Base-by-base conservation (phyloP, 2,329 filamentous ascomycete genomes). In the Apiospora hydei region DNA sequence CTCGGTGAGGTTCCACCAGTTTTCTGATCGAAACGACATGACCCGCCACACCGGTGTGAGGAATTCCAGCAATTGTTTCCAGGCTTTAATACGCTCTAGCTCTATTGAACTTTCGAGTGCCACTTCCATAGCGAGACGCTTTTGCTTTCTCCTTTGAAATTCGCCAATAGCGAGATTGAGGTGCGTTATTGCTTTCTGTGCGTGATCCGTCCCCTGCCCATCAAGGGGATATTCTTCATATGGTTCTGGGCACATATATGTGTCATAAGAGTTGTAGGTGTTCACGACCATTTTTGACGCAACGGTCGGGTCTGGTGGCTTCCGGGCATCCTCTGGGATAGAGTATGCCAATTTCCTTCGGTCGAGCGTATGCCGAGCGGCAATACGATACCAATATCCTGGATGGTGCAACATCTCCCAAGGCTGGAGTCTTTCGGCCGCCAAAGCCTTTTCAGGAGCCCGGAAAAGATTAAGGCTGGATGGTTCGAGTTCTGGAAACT, bases 401-500 rank as follows among this genome's bases (percentile, higher is more conserved):
- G 88, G 85, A 77, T 93, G 91, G 74, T 93, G 91, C 8, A 93
- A 83, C 49, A 87, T 79, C 74, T 92, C 90, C 88, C 89, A 92
- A 0, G 91, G 90, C 47, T 88, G 86, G 6, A 91, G 78, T 16
- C 89, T 84, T 73, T 92, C 90, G 24, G 86, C 87, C 53, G 87
- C 81, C 6, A 90, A 83, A 21, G 81, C 83, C 79, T 91, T 92
- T 73, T 93, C 91, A 0, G 89, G 87, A 46, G 81, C 83, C 11
- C 91, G 81, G 73, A 86, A 91, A 10, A 91, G 80, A 18, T 80
- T 78, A 69, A 79, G 79, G 1, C 83, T 84, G 2, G 82, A 81
- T 0, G 86, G 83, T 1, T 82, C 82, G 24, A 91, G 82, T 46
- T 87, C 87, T 3, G 84, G 83, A 16, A 90, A 83, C 26, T 86